Conservation (phyloP, 805 yeast species). For the Kazachstania africana region DNA sequence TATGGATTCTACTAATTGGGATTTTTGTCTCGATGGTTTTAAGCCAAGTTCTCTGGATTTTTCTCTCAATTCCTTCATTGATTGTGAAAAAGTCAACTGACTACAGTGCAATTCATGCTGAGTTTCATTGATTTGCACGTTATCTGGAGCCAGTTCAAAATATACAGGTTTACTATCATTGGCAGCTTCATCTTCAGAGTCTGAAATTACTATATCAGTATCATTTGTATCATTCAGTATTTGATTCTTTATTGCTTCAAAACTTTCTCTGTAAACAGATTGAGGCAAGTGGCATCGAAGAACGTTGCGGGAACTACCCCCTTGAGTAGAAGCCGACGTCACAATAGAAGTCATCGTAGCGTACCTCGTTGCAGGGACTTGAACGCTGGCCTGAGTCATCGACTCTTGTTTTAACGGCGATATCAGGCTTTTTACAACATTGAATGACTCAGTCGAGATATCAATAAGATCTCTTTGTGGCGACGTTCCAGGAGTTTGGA, state of each 20-base stretch:
- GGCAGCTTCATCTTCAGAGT: neutral
- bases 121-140: neutral
- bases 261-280: too few relatives aligned
- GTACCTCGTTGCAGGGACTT: constrained; percentile 25
- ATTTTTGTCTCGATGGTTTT: constrained; percentile 19
- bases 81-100: constrained; percentile 8
- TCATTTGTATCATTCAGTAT: neutral
- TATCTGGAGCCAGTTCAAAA: neutral
- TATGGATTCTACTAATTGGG: constrained; percentile 19
- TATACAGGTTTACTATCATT: neutral
- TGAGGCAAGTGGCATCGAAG: too few relatives aligned
- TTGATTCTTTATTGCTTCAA: neutral
- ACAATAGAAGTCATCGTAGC: too few relatives aligned
- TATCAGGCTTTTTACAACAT: constrained; percentile 17
- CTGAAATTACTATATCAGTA: too few relatives aligned
- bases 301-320: too few relatives aligned
- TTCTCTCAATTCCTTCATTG: constrained; percentile 17
- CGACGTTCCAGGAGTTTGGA: neutral
- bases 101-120: neutral
- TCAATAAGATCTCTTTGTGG: constrained; percentile 12
- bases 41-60: constrained; percentile 17
- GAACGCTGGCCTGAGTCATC: constrained; percentile 6
- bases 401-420: constrained; percentile 18
- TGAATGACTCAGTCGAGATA: constrained; percentile 21
- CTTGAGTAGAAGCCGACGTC: too few relatives aligned